Evolutionary conservation across 306 rosid genomes (phyloP).

Genomic region (Trifolium subterraneum): DNA sequence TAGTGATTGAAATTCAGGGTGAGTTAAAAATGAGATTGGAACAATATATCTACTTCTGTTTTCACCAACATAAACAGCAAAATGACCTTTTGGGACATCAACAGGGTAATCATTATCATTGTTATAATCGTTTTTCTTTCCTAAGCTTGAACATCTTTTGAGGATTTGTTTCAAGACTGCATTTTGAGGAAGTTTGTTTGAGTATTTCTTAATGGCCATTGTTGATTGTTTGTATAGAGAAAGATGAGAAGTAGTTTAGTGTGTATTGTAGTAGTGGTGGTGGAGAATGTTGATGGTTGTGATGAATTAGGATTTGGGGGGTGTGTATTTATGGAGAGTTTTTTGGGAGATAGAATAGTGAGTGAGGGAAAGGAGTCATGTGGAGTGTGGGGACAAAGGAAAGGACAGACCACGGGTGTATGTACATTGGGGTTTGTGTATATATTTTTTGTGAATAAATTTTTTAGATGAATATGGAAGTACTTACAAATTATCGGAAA

Average conservation of each 20-base stretch:
- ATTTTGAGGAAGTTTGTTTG: slow-evolving; percentile 70
- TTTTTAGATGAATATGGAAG: no score
- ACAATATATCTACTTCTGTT: slow-evolving; percentile 82
- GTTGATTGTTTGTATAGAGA: neutral
- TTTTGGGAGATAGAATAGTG: slow-evolving; percentile 14
- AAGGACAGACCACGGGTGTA: slow-evolving; percentile 71
- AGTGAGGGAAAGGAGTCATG: slow-evolving; percentile 34
- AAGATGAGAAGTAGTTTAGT: slow-evolving; percentile 1
- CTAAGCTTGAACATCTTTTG: slow-evolving; percentile 80
- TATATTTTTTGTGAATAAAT: neutral
- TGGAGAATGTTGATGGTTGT: slow-evolving; percentile 13
- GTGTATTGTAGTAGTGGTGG: slow-evolving; percentile 4
- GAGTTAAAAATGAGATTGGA: slow-evolving; percentile 81
- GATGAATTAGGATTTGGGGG: slow-evolving; percentile 29
- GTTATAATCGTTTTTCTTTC: slow-evolving; percentile 55
- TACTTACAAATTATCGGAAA: no score
- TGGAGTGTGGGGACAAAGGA: slow-evolving; percentile 47
- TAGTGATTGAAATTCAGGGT: slow-evolving; percentile 80
- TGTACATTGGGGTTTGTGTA: slow-evolving; percentile 51
- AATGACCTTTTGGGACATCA: slow-evolving; percentile 93
- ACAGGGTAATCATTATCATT: slow-evolving; percentile 67
- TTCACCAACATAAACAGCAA: slow-evolving; percentile 86
- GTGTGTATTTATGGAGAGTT: slow-evolving; percentile 63
- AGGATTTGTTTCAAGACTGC: slow-evolving; percentile 82
- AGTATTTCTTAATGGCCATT: slow-evolving; percentile 74